Conservation (phyloP, 2,329 filamentous ascomycete genomes). For the Capronia coronata region DNA sequence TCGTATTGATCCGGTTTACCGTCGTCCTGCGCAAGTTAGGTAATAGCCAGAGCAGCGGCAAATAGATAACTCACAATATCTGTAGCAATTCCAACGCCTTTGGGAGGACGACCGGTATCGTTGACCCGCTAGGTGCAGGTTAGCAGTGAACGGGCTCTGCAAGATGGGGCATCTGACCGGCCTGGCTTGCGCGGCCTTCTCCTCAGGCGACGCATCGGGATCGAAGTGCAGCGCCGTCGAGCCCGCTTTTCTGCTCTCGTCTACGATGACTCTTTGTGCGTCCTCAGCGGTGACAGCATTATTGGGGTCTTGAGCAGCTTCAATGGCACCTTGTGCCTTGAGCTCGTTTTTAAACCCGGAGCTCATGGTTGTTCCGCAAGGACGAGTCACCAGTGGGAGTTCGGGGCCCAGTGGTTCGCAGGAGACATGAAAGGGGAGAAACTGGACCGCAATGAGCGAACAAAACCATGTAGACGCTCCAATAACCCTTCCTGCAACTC, state of each 20-base stretch:
- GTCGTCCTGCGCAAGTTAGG: conserved; percentile 49
- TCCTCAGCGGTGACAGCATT: conserved; percentile 61
- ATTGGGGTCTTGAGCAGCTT: conserved; percentile 67
- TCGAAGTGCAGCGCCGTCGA: conserved; percentile 78
- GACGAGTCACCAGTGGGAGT: conserved; percentile 10
- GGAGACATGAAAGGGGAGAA: conserved; percentile 11
- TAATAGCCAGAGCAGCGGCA: conserved; percentile 5
- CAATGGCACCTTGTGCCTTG: conserved; percentile 72
- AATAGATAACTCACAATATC: conserved; percentile 55
- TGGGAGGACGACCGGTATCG: conserved; percentile 27
- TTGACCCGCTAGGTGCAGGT: conserved; percentile 46
- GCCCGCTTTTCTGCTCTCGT: conserved; percentile 72
- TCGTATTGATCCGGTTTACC: conserved; percentile 64
- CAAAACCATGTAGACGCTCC: not conserved
- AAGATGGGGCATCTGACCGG: conserved; percentile 46
- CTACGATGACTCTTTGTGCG: conserved; percentile 66
- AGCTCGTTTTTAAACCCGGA: conserved; percentile 49
- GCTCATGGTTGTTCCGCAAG: conserved; percentile 15
- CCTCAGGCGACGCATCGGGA: conserved; percentile 71
- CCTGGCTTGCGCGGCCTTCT: conserved; percentile 75
- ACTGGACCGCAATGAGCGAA: not conserved
- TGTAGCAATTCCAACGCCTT: conserved; percentile 55
- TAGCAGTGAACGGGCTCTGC: conserved; percentile 4
- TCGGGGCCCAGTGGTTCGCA: conserved; percentile 4
- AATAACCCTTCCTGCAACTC: not conserved